Evolutionary conservation across 192 early-diverging fungal species (phyloP).

Genomic region (Paraglomus occultum): DNA sequence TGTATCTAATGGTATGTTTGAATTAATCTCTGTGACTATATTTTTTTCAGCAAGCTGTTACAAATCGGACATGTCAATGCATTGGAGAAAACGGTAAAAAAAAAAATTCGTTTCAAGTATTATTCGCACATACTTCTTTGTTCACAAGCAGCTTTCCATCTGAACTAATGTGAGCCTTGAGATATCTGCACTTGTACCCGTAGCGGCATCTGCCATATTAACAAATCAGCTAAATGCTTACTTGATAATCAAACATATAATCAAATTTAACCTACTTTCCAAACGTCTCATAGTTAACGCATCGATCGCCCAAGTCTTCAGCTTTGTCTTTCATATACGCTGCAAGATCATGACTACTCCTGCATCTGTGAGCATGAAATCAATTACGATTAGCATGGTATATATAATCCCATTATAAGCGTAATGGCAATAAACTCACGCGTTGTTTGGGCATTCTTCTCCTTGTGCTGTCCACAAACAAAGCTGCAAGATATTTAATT

Average conservation of each 20-base stretch:
- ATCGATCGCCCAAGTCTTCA: constrained; percentile 70
- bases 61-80: not conserved
- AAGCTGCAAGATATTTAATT: not conserved
- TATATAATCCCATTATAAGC: not conserved
- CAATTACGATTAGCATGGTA: not conserved
- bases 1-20: constrained; percentile 22
- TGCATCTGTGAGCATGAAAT: constrained; percentile 50
- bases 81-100: constrained; percentile 5
- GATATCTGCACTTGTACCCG: constrained; percentile 64
- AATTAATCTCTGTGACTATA: constrained; percentile 28
- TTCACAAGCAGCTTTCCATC: constrained; percentile 54
- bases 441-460: not conserved
- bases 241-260: too few species aligned
- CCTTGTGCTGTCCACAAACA: not conserved
- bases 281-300: constrained; percentile 66
- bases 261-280: constrained; percentile 65
- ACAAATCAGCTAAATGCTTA: not conserved
- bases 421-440: not conserved
- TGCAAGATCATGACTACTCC: constrained; percentile 75
- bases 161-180: constrained; percentile 51
- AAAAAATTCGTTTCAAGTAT: constrained; percentile 4
- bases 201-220: constrained; percentile 45
- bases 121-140: constrained; percentile 44
- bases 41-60: constrained; percentile 12
- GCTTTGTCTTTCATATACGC: constrained; percentile 71